Conservation (phyloP, 345 rosid species). For the Toxicodendron radicans region DNA sequence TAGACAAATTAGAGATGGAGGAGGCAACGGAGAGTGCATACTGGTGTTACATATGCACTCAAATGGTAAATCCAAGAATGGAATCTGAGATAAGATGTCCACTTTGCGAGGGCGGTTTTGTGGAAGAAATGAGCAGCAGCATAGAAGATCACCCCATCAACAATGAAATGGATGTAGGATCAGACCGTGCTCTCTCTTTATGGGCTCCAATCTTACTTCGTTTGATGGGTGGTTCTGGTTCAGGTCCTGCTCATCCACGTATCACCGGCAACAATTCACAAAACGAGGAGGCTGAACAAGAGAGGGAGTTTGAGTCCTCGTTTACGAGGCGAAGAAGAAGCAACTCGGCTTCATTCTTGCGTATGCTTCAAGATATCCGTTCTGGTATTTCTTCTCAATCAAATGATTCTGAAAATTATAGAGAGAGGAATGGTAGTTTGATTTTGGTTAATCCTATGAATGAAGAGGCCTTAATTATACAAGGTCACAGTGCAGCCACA, state of each 20-base stretch:
- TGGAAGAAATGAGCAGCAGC: constrained; percentile 47
- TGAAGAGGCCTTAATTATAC: constrained; percentile 39
- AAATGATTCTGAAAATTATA: constrained; percentile 20
- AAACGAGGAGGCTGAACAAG: constrained; percentile 27
- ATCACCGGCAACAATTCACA: constrained; percentile 12
- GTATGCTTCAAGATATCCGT: constrained; percentile 31
- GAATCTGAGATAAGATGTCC: constrained; percentile 53
- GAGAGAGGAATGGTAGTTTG: constrained; percentile 25
- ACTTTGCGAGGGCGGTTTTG: constrained; percentile 51
- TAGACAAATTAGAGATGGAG: constrained; percentile 44
- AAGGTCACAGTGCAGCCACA: constrained; percentile 20
- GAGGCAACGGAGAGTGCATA: constrained; percentile 45
- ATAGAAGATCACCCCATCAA: constrained; percentile 8
- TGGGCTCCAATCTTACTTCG: constrained; percentile 46
- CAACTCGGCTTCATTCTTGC: constrained; percentile 24
- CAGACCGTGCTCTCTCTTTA: constrained; percentile 32
- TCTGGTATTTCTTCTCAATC: constrained; percentile 6
- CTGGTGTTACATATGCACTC: constrained; percentile 72
- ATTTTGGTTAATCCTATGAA: constrained; percentile 38
- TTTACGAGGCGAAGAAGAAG: constrained; percentile 28
- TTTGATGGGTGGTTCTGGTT: constrained; percentile 34
- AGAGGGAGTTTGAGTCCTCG: constrained; percentile 29
- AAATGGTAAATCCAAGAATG: constrained; percentile 41
- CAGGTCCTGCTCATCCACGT: constrained; percentile 22
- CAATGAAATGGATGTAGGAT: constrained; percentile 26